Base-by-base conservation (phyloP, 257 asterid genomes). In the Capsicum pubescens region DNA sequence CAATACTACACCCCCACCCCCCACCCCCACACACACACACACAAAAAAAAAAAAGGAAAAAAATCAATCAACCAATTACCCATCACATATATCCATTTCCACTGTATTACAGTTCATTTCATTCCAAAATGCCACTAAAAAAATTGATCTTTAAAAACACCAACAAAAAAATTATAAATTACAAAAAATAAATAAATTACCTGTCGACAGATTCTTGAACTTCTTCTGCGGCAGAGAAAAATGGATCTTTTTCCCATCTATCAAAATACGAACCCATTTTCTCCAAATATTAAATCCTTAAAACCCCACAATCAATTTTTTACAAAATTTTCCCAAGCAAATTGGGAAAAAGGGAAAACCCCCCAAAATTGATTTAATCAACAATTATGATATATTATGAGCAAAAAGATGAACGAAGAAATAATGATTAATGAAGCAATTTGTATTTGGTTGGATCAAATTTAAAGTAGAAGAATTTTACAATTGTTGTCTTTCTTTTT, bases 181-280 rank as follows among this genome's bases (percentile, higher is more conserved):
- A 68, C 52, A 0, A 68, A 36, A 7, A 35, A 64, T 2, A 39
- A 39, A 36, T 16, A 67, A 17, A 83, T 61, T 78, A 96, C 98
- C 99, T 90, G 87, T 96, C 99, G 11, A 98, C 91, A 81, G 99
- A 96, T 89, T 92, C 97, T 89, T 94, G 99, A 44, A 96, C 97
- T 86, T 96, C 99, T 86, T 96, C 99, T 12, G 98, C 99, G 63
- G 97, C 98, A 83, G 97, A 82, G 83, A 96, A 96, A 87, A 90
- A 94, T 0, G 98, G 99, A 90, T 96, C 99, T 82, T 93, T 94
- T 57, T 96, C 99, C 99, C 99, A 96, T 85, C 95, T 87, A 90
- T 92, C 93, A 77, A 94, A 96, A 48, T 91, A 82, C 12, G 99
- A 88, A 42, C 97, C 86, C 98, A 94, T 95, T 70, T 81, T 19